Conservation (phyloP, 2,329 filamentous ascomycete genomes). For the Neonectria coccinea region DNA sequence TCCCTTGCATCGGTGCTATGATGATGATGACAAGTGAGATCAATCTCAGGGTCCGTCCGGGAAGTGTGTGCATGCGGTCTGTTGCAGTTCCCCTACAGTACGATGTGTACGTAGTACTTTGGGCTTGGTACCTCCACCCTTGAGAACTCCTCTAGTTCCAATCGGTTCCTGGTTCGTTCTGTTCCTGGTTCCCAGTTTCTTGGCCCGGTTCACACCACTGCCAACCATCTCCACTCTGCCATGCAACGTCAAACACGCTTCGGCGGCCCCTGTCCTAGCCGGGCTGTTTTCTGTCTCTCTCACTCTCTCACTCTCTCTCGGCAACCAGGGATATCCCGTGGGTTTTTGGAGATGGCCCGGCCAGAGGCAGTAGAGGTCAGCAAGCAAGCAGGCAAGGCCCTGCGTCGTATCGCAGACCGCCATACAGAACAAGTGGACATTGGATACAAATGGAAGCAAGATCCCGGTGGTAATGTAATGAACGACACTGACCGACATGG, state of each 20-base stretch:
- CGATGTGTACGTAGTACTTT: neutral
- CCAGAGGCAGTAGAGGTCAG: neutral
- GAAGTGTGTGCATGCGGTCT: slow-evolving; percentile 10
- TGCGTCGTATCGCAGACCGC: slow-evolving; percentile 20
- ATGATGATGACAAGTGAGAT: neutral
- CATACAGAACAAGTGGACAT: slow-evolving; percentile 11
- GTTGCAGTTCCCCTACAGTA: no score
- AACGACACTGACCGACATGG: neutral
- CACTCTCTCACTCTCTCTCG: slow-evolving; percentile 2
- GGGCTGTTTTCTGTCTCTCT: slow-evolving; percentile 2
- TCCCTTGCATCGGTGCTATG: neutral
- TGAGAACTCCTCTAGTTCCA: slow-evolving; percentile 16
- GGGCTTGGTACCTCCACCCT: slow-evolving; percentile 13
- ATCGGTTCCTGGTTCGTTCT: slow-evolving; percentile 32
- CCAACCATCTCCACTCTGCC: slow-evolving; percentile 33
- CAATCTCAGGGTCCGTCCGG: neutral
- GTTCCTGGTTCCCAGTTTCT: slow-evolving; percentile 41
- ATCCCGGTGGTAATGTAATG: neutral
- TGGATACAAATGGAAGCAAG: neutral
- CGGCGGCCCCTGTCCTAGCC: neutral
- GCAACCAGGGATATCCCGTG: slow-evolving; percentile 12
- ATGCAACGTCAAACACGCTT: slow-evolving; percentile 28
- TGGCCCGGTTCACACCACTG: slow-evolving; percentile 36
- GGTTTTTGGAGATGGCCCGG: slow-evolving; percentile 32
- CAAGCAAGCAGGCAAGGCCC: neutral